A percentile compares a stretch with the other conserved stretches of the same genome.
Evolutionary conservation across 2,329 filamentous ascomycete genomes (phyloP).

Genomic region (Nemania bipapillata): DNA sequence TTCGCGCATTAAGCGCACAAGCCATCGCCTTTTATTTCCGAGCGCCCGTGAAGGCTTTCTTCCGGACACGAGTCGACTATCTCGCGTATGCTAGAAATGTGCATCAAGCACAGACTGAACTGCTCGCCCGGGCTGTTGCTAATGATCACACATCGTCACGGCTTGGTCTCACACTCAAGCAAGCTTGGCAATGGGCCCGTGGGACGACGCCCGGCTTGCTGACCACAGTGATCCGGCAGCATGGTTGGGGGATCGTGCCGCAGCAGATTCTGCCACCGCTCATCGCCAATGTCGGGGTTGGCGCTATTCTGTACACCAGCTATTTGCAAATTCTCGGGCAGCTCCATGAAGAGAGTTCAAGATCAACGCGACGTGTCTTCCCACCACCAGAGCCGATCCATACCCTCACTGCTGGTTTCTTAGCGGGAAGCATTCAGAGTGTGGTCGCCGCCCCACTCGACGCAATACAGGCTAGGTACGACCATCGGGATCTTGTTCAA

Average conservation of each 20-base stretch:
- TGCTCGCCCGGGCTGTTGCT: constrained; percentile 53
- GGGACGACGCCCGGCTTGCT: constrained; percentile 77
- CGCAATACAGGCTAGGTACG: constrained; percentile 78
- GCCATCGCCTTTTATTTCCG: constrained; percentile 91
- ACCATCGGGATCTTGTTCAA: constrained; percentile 63
- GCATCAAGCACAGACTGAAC: constrained; percentile 59
- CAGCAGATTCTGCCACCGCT: constrained; percentile 81
- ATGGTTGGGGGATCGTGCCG: constrained; percentile 79
- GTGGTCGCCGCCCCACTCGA: constrained; percentile 78
- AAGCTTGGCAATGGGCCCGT: constrained; percentile 63
- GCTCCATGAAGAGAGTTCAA: constrained; percentile 72
- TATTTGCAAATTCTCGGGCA: constrained; percentile 76
- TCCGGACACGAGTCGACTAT: constrained; percentile 89
- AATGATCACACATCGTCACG: constrained; percentile 52
- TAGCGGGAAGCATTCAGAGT: constrained; percentile 76
- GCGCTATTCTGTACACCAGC: constrained; percentile 78
- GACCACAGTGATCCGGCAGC: constrained; percentile 71
- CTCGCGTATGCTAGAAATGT: constrained; percentile 67
- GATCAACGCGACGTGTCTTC: constrained; percentile 70
- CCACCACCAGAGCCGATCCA: constrained; percentile 72
- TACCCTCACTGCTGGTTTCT: constrained; percentile 75
- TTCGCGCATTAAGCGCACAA: constrained; percentile 84
- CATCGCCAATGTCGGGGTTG: constrained; percentile 77
- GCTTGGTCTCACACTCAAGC: constrained; percentile 52
- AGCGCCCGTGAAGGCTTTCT: constrained; percentile 91